These are phyloP conservation scores for Phytophthora syringae DNA, from an alignment of 352 stramenopile genomes.

Conservation along the genomic window DNA sequence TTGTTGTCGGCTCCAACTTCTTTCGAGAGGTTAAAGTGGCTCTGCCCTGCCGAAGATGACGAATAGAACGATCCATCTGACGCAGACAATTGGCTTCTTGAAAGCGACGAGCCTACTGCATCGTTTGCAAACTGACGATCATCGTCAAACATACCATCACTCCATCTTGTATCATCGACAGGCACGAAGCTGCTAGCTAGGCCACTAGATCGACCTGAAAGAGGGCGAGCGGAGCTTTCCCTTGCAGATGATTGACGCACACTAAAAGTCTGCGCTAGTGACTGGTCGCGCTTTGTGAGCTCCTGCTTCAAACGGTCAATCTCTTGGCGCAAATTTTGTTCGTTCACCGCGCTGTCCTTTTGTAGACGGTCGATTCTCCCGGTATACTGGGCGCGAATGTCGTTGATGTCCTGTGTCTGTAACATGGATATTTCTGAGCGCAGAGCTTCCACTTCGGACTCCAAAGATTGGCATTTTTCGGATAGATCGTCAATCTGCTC, in stretches of 20 bases:
- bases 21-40: conserved; percentile 25
- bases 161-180: conserved; percentile 28
- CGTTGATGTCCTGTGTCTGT: conserved; percentile 66
- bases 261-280: conserved; percentile 17
- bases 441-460: conserved; percentile 64
- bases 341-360: conserved; percentile 46
- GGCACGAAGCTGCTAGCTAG: conserved; percentile 33
- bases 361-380: conserved; percentile 59
- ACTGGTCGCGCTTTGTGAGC: conserved; percentile 44
- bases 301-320: conserved; percentile 64
- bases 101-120: conserved; percentile 54
- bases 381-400: conserved; percentile 52
- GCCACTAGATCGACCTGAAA: conserved; percentile 14
- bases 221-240: neutral
- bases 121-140: conserved; percentile 39
- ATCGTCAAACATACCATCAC: conserved; percentile 33
- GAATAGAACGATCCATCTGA: conserved; percentile 32
- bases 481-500: conserved; percentile 56
- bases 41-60: conserved; percentile 18
- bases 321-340: conserved; percentile 55
- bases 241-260: conserved; percentile 18
- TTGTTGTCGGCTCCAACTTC: conserved; percentile 14
- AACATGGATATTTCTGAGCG: conserved; percentile 69
- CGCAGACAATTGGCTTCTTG: conserved; percentile 62
- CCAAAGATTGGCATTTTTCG: conserved; percentile 41